Evolutionary conservation across 345 rosid genomes (phyloP), one percentile per base, ranked within the genome.

Genomic region (Arabidopsis suecica): DNA sequence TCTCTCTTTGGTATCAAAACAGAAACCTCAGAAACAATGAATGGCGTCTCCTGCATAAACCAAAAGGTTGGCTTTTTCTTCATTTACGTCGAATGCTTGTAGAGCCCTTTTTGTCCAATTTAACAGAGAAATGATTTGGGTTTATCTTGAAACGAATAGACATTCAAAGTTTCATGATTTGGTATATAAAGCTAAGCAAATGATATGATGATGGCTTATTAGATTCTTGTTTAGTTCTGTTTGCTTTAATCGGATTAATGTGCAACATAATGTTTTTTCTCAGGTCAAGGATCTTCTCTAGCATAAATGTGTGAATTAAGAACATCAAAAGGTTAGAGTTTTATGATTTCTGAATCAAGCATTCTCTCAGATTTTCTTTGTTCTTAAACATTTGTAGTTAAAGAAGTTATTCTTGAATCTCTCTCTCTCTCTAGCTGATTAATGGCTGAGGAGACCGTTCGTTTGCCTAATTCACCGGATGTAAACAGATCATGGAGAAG

Each of bases 401-500:
- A 53, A 23, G 0, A 3, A n/a, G 30, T 7, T 20, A 57, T 50
- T 10, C 6, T 51, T 61, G 37, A 59, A 58, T 69, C 5, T 59
- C 2, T 69, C 5, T 59, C 2, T n/a, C n/a, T 71, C 0, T 23
- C 3, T 63, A 64, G 68, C 57, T 47, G 66, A 72, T 41, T 60
- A 58, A 89, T 87, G 91, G 88, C 88, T 45, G 86, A 71, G 81
- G 81, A 75, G 77, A 72, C 76, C 56, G 23, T 22, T 28, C 62
- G 20, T 76, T 76, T 71, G 62, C 74, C 73, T 1, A 74, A 61
- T 72, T 75, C 82, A 58, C 81, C 77, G 50, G 82, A 76, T 57
- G 74, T 69, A 42, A 68, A 48, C 53, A 73, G 73, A 40, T 55
- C 78, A 42, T 79, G 78, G 76, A 85, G 84, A 78, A 83, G 87